A percentile compares a stretch with the other conserved stretches of the same genome.
These are phyloP conservation scores for Umbelopsis vinacea DNA, from an alignment of 192 early-diverging fungal species.

Conservation along the genomic window DNA sequence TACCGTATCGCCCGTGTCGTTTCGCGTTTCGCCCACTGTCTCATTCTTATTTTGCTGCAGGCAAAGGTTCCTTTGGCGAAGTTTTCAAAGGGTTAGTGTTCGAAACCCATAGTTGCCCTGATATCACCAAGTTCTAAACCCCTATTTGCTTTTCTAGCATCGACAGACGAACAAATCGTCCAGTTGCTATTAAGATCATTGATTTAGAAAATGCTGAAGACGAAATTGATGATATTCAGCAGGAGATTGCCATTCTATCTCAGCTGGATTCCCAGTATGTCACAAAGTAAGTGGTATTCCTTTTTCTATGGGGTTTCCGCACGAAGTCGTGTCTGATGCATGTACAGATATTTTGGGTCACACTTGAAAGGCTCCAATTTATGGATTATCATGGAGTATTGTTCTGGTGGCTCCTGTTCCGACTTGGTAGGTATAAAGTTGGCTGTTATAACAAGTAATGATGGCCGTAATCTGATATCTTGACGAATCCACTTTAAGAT, in stretches of 20 bases:
- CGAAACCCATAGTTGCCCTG: too few species aligned
- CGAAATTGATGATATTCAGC: slow-evolving; percentile 98
- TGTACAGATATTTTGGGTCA: slow-evolving; percentile 84
- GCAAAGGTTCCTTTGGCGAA: slow-evolving; percentile 82
- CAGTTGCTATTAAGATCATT: slow-evolving; percentile 97
- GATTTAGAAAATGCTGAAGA: slow-evolving; percentile 96
- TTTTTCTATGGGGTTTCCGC: not conserved
- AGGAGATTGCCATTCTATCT: slow-evolving; percentile 94
- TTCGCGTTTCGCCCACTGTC: slow-evolving; percentile 16
- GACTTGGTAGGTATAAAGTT: slow-evolving; percentile 71
- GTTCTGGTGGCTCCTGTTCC: slow-evolving; percentile 91
- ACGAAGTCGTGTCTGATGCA: not conserved
- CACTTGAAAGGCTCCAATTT: slow-evolving; percentile 87
- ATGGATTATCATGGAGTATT: slow-evolving; percentile 99
- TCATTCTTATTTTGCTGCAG: slow-evolving; percentile 28
- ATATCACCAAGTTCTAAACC: not conserved
- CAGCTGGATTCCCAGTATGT: slow-evolving; percentile 90
- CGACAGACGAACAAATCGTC: slow-evolving; percentile 64
- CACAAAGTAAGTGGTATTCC: slow-evolving; percentile 54
- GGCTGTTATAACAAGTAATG: not conserved
- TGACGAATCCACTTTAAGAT: slow-evolving; percentile 56
- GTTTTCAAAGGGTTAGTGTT: slow-evolving; percentile 83
- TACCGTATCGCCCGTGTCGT: slow-evolving; percentile 33
- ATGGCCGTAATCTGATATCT: not conserved
- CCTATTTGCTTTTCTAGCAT: slow-evolving; percentile 47